Evolutionary conservation across 805 yeast species (phyloP).

Genomic region (Jamesozyma spencerorum): DNA sequence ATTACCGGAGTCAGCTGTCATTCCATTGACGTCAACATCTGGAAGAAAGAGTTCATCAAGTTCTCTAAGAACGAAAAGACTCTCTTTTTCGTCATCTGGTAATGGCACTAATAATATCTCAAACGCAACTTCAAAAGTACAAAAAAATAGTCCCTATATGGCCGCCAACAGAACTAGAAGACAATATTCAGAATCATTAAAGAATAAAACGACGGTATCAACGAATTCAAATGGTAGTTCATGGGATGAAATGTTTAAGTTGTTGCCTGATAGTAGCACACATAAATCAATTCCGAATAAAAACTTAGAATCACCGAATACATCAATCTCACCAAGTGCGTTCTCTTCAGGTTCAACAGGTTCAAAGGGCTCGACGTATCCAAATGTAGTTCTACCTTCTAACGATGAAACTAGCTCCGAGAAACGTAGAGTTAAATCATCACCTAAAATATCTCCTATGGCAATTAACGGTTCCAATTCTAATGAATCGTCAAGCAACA

Average conservation of each 20-base stretch:
- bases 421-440: not conserved
- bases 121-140: slow-evolving; percentile 20
- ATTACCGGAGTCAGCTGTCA: slow-evolving; percentile 9
- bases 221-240: slow-evolving; percentile 3
- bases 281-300: not conserved
- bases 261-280: slow-evolving; percentile 21
- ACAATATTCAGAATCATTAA: slow-evolving; percentile 5
- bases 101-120: not conserved
- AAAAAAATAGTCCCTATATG: slow-evolving; percentile 28
- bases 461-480: slow-evolving; percentile 1
- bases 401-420: not conserved
- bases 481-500: slow-evolving; percentile 9
- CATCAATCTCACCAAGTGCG: slow-evolving; percentile 1
- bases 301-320: not conserved
- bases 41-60: slow-evolving; percentile 3
- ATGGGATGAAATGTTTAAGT: slow-evolving; percentile 25
- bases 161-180: slow-evolving; percentile 12
- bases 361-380: slow-evolving; percentile 6
- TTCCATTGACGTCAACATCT: slow-evolving; percentile 1
- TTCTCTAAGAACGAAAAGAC: slow-evolving; percentile 1
- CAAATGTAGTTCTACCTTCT: slow-evolving; percentile 23
- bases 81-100: slow-evolving; percentile 1
- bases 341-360: not conserved
- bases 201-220: slow-evolving; percentile 1
- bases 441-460: slow-evolving; percentile 4